Evolutionary conservation across 148 eudicot species (phyloP), one percentile per base, ranked within the genome.

Genomic region (Rhododendron williamsianum): DNA sequence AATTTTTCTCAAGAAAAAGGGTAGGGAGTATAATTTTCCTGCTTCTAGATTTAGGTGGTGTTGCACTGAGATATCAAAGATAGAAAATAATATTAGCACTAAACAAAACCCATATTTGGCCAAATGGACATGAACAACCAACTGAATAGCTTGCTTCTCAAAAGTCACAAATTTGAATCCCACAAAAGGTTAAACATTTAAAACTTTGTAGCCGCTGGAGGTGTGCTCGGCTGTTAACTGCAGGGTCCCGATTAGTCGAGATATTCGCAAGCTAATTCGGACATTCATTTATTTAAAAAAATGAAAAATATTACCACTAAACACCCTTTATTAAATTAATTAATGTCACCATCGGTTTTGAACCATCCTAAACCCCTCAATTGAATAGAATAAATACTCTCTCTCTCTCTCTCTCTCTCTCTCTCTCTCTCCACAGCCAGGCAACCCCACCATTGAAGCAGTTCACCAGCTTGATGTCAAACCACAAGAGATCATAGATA

Each of bases 391-490:
- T 56, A 56, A 56, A 19, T 56, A 56, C 67, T 13, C 21, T 19
- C 63, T 56, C 65, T 58, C 65, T 60, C 67, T 60, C 71, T 63
- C 69, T 23, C 9, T n/a, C n/a, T n/a, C n/a, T n/a, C n/a, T n/a
- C n/a, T n/a, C 71, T 65, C 71, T 65, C 30, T 65, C 72, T n/a
- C 72, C 4, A 2, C 21, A 27, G 16, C 73, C 73, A 25, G 73
- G 36, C 36, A 69, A 69, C 74, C 74, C 36, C 12, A 51, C 65
- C 58, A 36, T 81, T n/a, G 84, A 27, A n/a, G 84, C 63, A 81
- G 71, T 86, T 86, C 77, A 82, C 88, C 82, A 76, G 77, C 60
- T 51, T 84, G 19, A 73, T 81, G 80, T 56, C 73, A 86, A 52
- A 25, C 19, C 74, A 73, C 81, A 81, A 27, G 74, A 69, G 38